phyloP scores from a whole-genome alignment of 352 stramenopile genomes.

The Globisporangium cylindrosporum region DNA sequence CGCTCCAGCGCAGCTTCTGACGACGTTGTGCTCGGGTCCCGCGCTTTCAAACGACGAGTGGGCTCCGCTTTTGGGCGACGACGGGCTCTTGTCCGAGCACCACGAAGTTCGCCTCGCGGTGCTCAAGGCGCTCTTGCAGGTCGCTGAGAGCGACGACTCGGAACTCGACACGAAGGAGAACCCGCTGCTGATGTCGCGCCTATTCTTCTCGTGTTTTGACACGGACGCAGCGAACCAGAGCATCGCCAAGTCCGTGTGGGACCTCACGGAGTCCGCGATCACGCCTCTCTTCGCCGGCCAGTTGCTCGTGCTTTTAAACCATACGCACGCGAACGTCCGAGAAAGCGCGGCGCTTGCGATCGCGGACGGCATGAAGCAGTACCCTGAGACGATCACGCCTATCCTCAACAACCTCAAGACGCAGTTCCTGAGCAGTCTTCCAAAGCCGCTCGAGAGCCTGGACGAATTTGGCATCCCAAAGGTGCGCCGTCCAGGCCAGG shows the following conservation, averaged over 20 bases:
- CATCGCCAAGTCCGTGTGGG: constrained; percentile 68
- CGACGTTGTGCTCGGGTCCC: constrained; percentile 54
- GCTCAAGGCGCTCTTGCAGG: constrained; percentile 58
- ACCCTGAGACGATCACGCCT: constrained; percentile 66
- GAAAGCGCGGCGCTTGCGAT: constrained; percentile 75
- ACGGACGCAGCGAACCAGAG: constrained; percentile 48
- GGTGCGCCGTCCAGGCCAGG: constrained; percentile 52
- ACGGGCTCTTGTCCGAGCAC: constrained; percentile 65
- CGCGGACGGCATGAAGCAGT: constrained; percentile 77
- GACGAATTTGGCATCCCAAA: constrained; percentile 76
- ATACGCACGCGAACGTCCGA: constrained; percentile 71
- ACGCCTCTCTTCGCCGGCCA: constrained; percentile 60
- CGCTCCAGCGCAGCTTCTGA: constrained; percentile 47
- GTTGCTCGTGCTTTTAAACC: constrained; percentile 71
- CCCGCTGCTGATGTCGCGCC: constrained; percentile 47
- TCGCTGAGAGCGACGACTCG: constrained; percentile 53
- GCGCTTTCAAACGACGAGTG: constrained; percentile 61
- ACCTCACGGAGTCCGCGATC: constrained; percentile 42
- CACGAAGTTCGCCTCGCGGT: constrained; percentile 50
- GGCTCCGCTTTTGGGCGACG: constrained; percentile 62
- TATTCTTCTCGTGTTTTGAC: constrained; percentile 75
- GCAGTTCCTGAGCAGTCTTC: constrained; percentile 57
- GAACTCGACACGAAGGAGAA: constrained; percentile 41
- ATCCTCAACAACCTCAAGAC: constrained; percentile 68
- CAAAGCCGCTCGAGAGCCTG: constrained; percentile 49